Base-by-base conservation (phyloP, 2,329 filamentous ascomycete species). In the Alternaria infectoria region DNA sequence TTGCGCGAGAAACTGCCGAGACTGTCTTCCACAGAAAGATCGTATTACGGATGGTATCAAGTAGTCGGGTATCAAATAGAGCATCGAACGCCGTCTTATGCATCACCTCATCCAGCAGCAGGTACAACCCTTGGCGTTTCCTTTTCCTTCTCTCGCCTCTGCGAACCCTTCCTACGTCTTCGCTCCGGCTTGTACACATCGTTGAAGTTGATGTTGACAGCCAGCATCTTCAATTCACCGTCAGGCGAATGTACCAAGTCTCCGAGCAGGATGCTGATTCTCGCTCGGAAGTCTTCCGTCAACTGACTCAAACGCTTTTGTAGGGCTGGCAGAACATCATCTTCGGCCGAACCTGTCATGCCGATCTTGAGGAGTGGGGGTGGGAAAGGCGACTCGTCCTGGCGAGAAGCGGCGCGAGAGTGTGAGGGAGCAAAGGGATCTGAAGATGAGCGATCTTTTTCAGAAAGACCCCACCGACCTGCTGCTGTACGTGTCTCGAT, bases 131-230 rank as follows among this genome's bases (percentile, higher is more conserved):
- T 72, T 0, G 74, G 71, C 13, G 71, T 75, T 40, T 75, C 71
- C 65, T 73, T 77, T 3, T 76, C 74, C 52, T 72, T 75, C 15
- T 77, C 73, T 3, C 65, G 63, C 57, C 71, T 73, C 66, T 73
- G 74, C 12, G 71, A 72, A 4, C 64, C 65, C 50, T 77, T 74
- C 62, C 86, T 82, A 81, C 89, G 89, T 77, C 90, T 87, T 73
- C 89, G 86, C 47, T 90, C 87, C 13, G 93, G 92, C 80, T 92
- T 88, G 80, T 98, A 98, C 25, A 97, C 92, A 78, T 98, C 95
- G 81, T 99, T 99, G 81, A 98, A 99, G 81, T 98, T 99, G 93
- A 99, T 98, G 44, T 96, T 92, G 50, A 98, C 93, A 43, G 93
- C 96, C 69, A 99, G 82, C 84, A 98, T 98, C 58, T 95, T 87